Evolutionary conservation across 179 eudicot genomes (phyloP).

Genomic region (Amaranthus tricolor): DNA sequence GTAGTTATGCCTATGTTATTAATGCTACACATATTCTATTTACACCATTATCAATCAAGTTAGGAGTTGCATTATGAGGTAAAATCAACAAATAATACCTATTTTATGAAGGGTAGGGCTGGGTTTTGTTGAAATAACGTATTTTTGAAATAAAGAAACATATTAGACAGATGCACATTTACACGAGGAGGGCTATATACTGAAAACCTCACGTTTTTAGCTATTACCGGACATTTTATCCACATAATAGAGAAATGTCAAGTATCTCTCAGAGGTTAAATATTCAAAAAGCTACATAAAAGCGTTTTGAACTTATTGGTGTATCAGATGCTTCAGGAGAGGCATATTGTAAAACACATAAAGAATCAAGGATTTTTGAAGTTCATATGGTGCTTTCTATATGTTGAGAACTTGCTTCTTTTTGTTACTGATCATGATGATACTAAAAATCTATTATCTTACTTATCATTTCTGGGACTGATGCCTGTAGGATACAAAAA

Average conservation of each 20-base stretch:
- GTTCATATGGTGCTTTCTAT: background rate
- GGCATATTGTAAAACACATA: background rate
- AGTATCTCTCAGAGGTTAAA: too few species aligned
- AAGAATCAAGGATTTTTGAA: background rate
- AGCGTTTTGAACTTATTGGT: background rate
- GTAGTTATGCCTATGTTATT: background rate
- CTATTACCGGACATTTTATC: too few species aligned
- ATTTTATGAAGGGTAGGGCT: too few species aligned
- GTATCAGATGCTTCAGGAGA: background rate
- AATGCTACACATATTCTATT: background rate
- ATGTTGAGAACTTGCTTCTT: background rate
- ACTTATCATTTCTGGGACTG: slow-evolving; percentile 12
- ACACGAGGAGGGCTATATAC: too few species aligned
- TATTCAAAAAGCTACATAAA: background rate
- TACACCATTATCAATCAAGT: background rate
- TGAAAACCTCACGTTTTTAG: too few species aligned
- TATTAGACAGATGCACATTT: too few species aligned
- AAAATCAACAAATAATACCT: too few species aligned
- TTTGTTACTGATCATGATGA: background rate
- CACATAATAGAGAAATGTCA: too few species aligned
- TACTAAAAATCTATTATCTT: background rate
- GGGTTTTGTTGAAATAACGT: too few species aligned
- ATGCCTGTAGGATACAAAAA: slow-evolving; percentile 50
- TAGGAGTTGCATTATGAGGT: background rate
- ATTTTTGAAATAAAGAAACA: too few species aligned